Evolutionary conservation across 148 eudicot species (phyloP).

Genomic region (Suaeda aralocaspica): DNA sequence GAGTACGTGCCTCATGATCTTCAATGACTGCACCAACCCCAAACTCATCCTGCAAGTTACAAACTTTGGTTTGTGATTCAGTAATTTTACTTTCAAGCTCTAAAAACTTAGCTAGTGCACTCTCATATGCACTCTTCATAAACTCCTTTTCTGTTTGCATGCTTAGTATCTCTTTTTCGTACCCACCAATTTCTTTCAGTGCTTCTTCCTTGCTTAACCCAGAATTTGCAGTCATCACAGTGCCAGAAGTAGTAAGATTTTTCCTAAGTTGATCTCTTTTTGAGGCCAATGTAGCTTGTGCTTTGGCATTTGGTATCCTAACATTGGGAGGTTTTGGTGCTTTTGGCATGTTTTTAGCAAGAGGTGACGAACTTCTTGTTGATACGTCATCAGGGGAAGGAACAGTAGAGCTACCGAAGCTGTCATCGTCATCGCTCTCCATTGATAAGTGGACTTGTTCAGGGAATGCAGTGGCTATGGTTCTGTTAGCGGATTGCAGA

Average conservation of each 20-base stretch:
- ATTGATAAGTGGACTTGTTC: slow-evolving; percentile 52
- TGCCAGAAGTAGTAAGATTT: slow-evolving; percentile 22
- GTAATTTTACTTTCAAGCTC: slow-evolving; percentile 58
- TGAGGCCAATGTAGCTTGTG: slow-evolving; percentile 45
- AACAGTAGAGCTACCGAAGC: slow-evolving; percentile 22
- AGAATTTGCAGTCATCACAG: slow-evolving; percentile 21
- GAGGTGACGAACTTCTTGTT: slow-evolving; percentile 23
- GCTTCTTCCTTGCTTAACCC: slow-evolving; percentile 63
- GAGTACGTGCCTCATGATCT: slow-evolving; percentile 61
- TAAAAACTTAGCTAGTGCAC: slow-evolving; percentile 47
- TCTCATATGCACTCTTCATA: slow-evolving; percentile 57
- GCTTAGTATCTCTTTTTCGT: slow-evolving; percentile 60
- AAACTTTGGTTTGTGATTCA: slow-evolving; percentile 54
- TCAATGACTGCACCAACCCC: slow-evolving; percentile 57
- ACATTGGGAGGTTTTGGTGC: slow-evolving; percentile 28
- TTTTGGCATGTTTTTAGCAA: slow-evolving; percentile 41
- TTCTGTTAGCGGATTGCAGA: slow-evolving; percentile 72
- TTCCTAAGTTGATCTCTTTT: slow-evolving; percentile 52
- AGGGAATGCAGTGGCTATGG: slow-evolving; percentile 68
- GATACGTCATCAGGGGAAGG: slow-evolving; percentile 29
- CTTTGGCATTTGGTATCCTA: slow-evolving; percentile 23
- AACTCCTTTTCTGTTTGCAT: slow-evolving; percentile 76
- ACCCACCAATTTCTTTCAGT: slow-evolving; percentile 44
- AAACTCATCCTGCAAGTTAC: slow-evolving; percentile 65
- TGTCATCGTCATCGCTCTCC: slow-evolving; percentile 64